Conservation (phyloP, 257 asterid genomes). For the Ehretia macrophylla region DNA sequence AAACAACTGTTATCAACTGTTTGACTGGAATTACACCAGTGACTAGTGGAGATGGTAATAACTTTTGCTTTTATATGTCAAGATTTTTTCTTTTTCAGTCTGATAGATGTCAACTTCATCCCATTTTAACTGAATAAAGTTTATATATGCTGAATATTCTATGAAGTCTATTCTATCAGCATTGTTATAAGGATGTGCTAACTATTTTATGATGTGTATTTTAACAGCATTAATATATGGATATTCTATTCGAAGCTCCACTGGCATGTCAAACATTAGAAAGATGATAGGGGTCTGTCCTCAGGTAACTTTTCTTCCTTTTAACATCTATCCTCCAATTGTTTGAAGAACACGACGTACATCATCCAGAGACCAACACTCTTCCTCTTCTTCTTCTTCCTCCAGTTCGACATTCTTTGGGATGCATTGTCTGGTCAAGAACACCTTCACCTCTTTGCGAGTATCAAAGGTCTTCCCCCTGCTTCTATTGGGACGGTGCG, state of each 20-base stretch:
- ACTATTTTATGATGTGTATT: conserved; percentile 1
- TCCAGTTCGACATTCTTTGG: conserved; percentile 85
- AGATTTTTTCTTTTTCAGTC: too few species aligned
- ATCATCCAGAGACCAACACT: background rate
- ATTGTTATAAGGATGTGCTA: too few species aligned
- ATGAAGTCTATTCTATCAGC: too few species aligned
- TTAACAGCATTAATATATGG: conserved; percentile 73
- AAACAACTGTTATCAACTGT: conserved; percentile 82
- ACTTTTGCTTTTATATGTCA: too few species aligned
- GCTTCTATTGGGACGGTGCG: conserved; percentile 51
- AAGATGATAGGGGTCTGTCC: conserved; percentile 93
- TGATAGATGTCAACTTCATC: background rate
- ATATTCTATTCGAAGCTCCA: conserved; percentile 63
- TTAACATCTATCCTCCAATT: conserved; percentile 6
- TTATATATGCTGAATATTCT: conserved; percentile 1
- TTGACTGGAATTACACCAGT: conserved; percentile 90
- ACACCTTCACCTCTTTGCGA: conserved; percentile 77
- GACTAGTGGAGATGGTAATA: conserved; percentile 83
- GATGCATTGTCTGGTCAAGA: conserved; percentile 85
- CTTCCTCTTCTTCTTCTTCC: conserved; percentile 23
- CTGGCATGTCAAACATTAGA: conserved; percentile 73
- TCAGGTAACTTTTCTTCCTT: conserved; percentile 44
- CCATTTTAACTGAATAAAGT: background rate
- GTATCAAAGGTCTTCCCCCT: conserved; percentile 73
- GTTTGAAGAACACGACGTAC: background rate